Evolutionary conservation across 805 yeast genomes (phyloP).

Genomic region (Saccharomycopsis sp.): DNA sequence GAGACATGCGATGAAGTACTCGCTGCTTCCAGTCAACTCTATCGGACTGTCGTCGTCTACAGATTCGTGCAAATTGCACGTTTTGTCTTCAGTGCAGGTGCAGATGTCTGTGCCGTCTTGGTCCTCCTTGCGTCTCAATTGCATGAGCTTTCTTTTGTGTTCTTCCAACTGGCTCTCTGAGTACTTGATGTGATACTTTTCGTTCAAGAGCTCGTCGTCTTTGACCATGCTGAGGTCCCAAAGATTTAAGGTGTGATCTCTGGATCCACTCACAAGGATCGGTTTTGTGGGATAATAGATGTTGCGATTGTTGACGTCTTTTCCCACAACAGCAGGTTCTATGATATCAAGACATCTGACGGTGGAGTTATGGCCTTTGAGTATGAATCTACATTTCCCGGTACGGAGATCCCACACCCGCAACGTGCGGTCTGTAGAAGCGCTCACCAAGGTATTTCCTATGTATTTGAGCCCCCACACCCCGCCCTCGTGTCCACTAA

Average conservation of each 20-base stretch:
- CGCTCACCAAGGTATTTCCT: conserved; percentile 80
- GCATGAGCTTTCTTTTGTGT: conserved; percentile 6
- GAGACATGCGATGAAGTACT: conserved; percentile 61
- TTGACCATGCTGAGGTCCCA: conserved; percentile 67
- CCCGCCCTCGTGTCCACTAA: conserved; percentile 93
- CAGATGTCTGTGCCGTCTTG: conserved; percentile 20
- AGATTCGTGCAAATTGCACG: neutral
- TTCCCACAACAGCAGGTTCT: conserved; percentile 58
- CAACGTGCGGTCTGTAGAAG: conserved; percentile 91
- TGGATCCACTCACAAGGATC: conserved; percentile 76
- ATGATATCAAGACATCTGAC: conserved; percentile 86
- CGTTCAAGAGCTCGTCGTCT: conserved; percentile 24
- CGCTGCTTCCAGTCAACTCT: conserved; percentile 32
- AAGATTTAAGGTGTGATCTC: conserved; percentile 77
- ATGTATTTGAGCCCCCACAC: conserved; percentile 95
- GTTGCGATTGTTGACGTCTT: conserved; percentile 50
- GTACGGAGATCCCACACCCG: conserved; percentile 86
- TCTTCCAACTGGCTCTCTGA: conserved; percentile 10
- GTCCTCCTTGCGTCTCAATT: conserved; percentile 12
- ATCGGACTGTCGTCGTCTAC: conserved; percentile 3
- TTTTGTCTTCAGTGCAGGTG: neutral
- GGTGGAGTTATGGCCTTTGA: conserved; percentile 87
- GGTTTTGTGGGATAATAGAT: conserved; percentile 56
- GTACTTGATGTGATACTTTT: conserved; percentile 11
- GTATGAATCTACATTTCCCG: conserved; percentile 84